Evolutionary conservation across 192 early-diverging fungal genomes (phyloP).

Genomic region (Pilaira anomala): DNA sequence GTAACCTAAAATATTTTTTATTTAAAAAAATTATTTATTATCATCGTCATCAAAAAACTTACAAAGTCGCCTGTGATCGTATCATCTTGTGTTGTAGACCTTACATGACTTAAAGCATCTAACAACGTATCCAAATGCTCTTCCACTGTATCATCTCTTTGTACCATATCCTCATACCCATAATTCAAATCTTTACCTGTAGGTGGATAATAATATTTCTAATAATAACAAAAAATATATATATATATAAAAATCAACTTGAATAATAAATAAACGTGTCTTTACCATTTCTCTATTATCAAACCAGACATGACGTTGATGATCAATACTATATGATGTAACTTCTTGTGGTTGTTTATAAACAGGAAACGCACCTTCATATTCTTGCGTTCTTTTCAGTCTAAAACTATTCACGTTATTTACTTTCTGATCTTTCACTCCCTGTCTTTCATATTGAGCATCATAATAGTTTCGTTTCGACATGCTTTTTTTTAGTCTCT

Average conservation of each 20-base stretch:
- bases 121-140: slow-evolving; percentile 87
- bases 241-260: slow-evolving; percentile 12
- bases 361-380: slow-evolving; percentile 39
- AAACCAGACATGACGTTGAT: slow-evolving; percentile 53
- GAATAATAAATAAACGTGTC: neutral
- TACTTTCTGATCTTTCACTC: too few species aligned
- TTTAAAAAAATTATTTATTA: slow-evolving; percentile 23
- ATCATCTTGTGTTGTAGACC: slow-evolving; percentile 11
- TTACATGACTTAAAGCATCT: slow-evolving; percentile 48
- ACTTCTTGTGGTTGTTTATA: slow-evolving; percentile 66
- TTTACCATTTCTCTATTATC: slow-evolving; percentile 57
- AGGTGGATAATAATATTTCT: slow-evolving; percentile 59
- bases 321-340: slow-evolving; percentile 62
- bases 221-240: neutral
- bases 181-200: slow-evolving; percentile 52
- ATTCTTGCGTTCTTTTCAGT: slow-evolving; percentile 12
- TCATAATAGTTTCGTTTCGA: too few species aligned
- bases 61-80: slow-evolving; percentile 30
- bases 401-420: too few species aligned
- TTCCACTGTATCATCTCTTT: slow-evolving; percentile 50
- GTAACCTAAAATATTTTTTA: slow-evolving; percentile 44
- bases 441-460: too few species aligned
- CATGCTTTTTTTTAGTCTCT: too few species aligned
- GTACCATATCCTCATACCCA: slow-evolving; percentile 68
- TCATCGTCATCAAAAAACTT: too few species aligned